A percentile compares a stretch with the other conserved stretches of the same genome.
Conservation (phyloP, 257 asterid species). For the Nicotiana otophora region DNA sequence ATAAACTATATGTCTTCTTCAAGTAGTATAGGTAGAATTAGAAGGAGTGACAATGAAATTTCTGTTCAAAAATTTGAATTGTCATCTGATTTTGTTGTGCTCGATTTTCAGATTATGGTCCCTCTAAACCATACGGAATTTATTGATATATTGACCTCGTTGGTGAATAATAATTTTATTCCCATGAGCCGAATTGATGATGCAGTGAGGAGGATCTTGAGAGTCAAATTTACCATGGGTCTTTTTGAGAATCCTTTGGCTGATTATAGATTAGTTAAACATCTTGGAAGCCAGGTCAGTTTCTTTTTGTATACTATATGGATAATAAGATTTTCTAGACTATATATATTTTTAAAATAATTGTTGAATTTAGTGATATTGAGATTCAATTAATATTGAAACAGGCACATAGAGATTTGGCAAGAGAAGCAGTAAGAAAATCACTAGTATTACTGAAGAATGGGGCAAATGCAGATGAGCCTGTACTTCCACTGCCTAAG, state of each 20-base stretch:
- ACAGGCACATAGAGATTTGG: conserved; percentile 41
- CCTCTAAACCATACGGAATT: conserved; percentile 37
- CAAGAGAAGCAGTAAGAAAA: conserved; percentile 54
- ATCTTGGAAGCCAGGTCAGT: conserved; percentile 42
- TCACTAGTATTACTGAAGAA: conserved; percentile 52
- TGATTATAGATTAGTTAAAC: conserved; percentile 33
- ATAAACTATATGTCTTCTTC: neutral
- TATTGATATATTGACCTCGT: conserved; percentile 18
- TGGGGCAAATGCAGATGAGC: conserved; percentile 22
- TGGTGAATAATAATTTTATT: conserved; percentile 36
- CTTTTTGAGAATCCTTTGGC: conserved; percentile 57
- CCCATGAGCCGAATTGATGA: conserved; percentile 55
- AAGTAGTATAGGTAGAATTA: neutral
- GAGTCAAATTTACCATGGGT: conserved; percentile 54
- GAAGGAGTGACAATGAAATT: neutral
- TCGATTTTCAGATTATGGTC: conserved; percentile 36
- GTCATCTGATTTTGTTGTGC: neutral
- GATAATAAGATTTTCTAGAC: too few relatives aligned
- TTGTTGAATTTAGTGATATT: too few relatives aligned
- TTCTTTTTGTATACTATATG: neutral
- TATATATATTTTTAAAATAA: too few relatives aligned
- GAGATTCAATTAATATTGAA: neutral
- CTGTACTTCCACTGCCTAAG: conserved; percentile 48
- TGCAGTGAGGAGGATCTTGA: conserved; percentile 55
- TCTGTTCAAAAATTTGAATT: neutral